phyloP scores from a whole-genome alignment of 768 basidiomycete species.

The Boletus rubescentipes region DNA sequence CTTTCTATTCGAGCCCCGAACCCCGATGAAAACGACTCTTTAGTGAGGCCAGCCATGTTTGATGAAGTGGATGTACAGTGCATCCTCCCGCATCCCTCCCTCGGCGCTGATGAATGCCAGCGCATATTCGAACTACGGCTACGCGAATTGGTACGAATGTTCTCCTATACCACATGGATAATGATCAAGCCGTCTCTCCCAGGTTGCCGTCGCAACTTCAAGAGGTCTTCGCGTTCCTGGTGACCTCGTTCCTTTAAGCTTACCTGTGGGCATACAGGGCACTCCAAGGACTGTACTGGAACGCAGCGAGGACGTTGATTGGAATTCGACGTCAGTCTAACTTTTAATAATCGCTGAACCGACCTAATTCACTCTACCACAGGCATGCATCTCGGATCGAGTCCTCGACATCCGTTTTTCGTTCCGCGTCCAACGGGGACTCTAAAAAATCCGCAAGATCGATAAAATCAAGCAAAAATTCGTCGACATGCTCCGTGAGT shows the following conservation, averaged over 20 bases:
- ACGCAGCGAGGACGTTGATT: too few species aligned
- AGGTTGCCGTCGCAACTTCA: too few species aligned
- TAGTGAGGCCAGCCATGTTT: not conserved
- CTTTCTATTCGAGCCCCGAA: too few species aligned
- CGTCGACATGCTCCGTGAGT: constrained; percentile 13
- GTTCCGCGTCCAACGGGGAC: not conserved
- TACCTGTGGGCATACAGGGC: too few species aligned
- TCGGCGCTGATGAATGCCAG: not conserved
- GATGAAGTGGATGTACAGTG: not conserved
- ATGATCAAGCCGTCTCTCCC: not conserved
- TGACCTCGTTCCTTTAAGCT: too few species aligned
- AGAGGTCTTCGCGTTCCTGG: too few species aligned
- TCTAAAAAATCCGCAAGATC: not conserved
- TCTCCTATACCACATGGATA: too few species aligned
- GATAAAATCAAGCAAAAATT: not conserved
- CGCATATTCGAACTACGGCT: not conserved
- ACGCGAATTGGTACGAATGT: not conserved
- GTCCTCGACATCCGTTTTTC: not conserved
- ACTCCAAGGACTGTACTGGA: too few species aligned
- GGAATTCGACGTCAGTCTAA: too few species aligned
- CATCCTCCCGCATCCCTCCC: not conserved
- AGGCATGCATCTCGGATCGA: too few species aligned
- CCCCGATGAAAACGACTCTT: not conserved
- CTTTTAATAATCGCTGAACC: too few species aligned
- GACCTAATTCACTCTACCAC: too few species aligned